Evolutionary conservation across 2,329 filamentous ascomycete genomes (phyloP), one percentile per base, ranked within the genome.

Genomic region (Blumeriella jaapii): DNA sequence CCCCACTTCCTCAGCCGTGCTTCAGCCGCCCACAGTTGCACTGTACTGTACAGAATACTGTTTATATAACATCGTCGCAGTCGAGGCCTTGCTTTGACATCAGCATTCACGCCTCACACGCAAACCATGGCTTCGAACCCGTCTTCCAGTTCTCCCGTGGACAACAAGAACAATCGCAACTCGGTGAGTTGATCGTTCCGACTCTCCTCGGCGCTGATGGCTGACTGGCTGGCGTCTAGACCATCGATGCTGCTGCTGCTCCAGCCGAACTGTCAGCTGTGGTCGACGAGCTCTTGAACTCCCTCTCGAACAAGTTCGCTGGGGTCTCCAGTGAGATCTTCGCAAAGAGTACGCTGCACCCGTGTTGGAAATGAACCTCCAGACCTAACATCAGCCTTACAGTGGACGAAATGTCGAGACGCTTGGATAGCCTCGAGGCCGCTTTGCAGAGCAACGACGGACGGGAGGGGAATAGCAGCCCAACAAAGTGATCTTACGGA

Each of bases 401-500:
- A 94, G 86, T 95, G 82, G 87, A 94, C 54, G 86, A 94, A 45
- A 94, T 95, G 86, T 82, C 83, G 10, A 70, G 80, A 41, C 74
- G 87, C 16, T 63, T 95, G 14, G 87, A 95, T 55, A 84, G 78
- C 39, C 68, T 95, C 8, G 87, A 57, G 31, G 41, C 48, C 29
- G 44, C 45, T 20, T 31, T 56, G 15, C 51, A 55, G 32, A 45
- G 34, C 33, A 36, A 34, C 20, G 45, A 46, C 17, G 37, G 38
- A 13, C 42, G 37, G 17, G 45, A 50, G 34, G 46, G 41, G 17
- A 54, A 45, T 38, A 40, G 36, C 29, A 51, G 49, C 37, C 44
- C 51, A 30, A 51, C 41, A 24, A 54, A 46, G 40, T 37, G 30
- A 29, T 30, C 36, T n/a, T 0, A 9, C 13, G 9, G 16, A 15